phyloP scores from a whole-genome alignment of 2,329 filamentous ascomycete genomes.

The Karstenula rhodostoma region DNA sequence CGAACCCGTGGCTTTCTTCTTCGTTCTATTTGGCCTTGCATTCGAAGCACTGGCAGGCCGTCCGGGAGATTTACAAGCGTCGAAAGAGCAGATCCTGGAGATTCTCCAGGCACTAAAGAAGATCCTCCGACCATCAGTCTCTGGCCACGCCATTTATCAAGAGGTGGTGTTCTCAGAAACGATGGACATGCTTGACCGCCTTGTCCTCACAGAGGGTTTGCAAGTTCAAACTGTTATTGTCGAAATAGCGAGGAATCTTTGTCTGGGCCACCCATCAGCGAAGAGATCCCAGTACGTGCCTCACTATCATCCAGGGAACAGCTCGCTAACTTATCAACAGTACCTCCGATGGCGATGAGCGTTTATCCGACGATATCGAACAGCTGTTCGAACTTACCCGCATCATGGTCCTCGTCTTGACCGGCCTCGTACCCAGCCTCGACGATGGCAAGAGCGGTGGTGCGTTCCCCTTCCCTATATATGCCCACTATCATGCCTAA shows the following conservation, averaged over 20 bases:
- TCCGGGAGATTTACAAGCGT: constrained; percentile 73
- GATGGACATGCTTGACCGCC: constrained; percentile 91
- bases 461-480: constrained; percentile 15
- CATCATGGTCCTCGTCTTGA: constrained; percentile 92
- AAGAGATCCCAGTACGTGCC: constrained; percentile 67
- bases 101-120: constrained; percentile 93
- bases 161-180: constrained; percentile 96
- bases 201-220: constrained; percentile 89
- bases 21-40: constrained; percentile 93
- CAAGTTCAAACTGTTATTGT: constrained; percentile 93
- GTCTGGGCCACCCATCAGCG: constrained; percentile 89
- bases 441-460: constrained; percentile 61
- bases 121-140: constrained; percentile 92
- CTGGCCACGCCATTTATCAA: constrained; percentile 94
- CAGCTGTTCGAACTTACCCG: constrained; percentile 96
- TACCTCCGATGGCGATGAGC: constrained; percentile 64
- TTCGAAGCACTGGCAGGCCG: constrained; percentile 94
- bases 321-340: constrained; percentile 25
- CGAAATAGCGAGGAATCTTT: constrained; percentile 89
- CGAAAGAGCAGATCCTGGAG: constrained; percentile 81
- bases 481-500: constrained; percentile 50
- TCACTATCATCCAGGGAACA: neutral
- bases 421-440: constrained; percentile 85
- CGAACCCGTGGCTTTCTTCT: constrained; percentile 98
- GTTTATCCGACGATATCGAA: constrained; percentile 95